Base-by-base conservation (phyloP, 805 yeast genomes). In the Kuraishia hungarica region DNA sequence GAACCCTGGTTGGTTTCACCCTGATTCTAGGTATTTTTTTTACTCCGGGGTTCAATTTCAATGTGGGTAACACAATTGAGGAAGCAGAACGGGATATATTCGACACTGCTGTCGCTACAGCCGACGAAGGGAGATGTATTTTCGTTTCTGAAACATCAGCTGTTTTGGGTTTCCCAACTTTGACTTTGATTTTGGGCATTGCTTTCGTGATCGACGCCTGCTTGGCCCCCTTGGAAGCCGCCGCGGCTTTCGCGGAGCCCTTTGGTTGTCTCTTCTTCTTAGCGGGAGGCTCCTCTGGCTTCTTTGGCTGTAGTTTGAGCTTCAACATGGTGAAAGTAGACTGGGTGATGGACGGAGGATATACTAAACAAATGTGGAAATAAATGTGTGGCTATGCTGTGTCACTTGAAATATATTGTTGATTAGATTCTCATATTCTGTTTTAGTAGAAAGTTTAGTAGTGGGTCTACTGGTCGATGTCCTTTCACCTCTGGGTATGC, bases 1-100 rank as follows among this genome's bases (percentile, higher is more conserved):
- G 94, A 2, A 86, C 77, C 61, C 96, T 75, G 0, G 81, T 76
- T 1, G 84, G 84, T 58, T 80, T 81, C 46, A 81, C 74, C 58
- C 82, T 67, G 26, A 80, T 78, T 35, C 77, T 72, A 2, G 83
- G 82, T 2, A 75, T 69, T 26, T 58, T 60, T 23, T 57, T 59
- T 4, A 62, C 46, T 11, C 57, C 60, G 7, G 64, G 54, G 28
- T 61, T 61, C 21, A 64, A 60, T 56, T 61, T 64, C 20, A 67
- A 58, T 54, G 59, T 66, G n/a, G 48, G 53, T n/a, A 23, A 26
- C n/a, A 19, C 43, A 35, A 35, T 35, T 15, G 43, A 35, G 17
- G 43, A 35, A 35, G 43, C 15, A 35, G 43, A 35, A 35, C 43
- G 43, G 4, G 43, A 13, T 13, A 35, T 3, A 35, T 13, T 35